Base-by-base conservation (phyloP, 2,329 filamentous ascomycete species). In the Pezicula neosporulosa region DNA sequence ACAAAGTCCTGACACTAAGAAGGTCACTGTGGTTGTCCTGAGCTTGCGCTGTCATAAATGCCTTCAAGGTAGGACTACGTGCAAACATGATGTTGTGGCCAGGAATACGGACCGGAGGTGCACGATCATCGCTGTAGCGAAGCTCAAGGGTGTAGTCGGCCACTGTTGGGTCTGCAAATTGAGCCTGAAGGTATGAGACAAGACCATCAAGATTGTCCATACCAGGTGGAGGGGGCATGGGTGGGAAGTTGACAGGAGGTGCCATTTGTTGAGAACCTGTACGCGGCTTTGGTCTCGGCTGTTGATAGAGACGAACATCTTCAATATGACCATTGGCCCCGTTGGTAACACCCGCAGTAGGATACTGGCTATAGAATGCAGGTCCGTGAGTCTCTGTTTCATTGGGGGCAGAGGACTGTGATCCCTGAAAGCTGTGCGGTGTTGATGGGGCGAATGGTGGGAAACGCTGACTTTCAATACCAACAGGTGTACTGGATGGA, bases 401-500 rank as follows among this genome's bases (percentile, higher is more conserved):
- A 37, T 75, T 76, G 15, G 69, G 72, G 5, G 68, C 72, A 2
- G 81, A 82, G 35, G 79, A 75, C 54, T 83, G 82, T 2, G 82
- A 85, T 35, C 77, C 81, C 50, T 83, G 82, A 60, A 82, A 82
- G 65, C 81, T 85, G 55, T 81, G 81, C 4, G 81, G 77, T 2
- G 80, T 82, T 1, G 77, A 75, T 2, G 81, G 77, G 3, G 76
- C 77, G 60, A 79, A 78, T 10, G 57, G 45, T 8, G 48, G 52
- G 42, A 58, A 47, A 12, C 59, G 56, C 35, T 54, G 50, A 43
- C 51, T 48, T 15, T 65, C 62, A 42, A 50, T 44, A 3, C 56
- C 58, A 33, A 53, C 42, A 36, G 62, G 56, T 55, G 70, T 59
- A 52, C 60, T 46, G 51, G 56, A 56, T 51, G 67, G 68, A 16